These are phyloP conservation scores for Zygoascus hellenicus DNA, from an alignment of 1,139 yeast species.

Conservation along the genomic window DNA sequence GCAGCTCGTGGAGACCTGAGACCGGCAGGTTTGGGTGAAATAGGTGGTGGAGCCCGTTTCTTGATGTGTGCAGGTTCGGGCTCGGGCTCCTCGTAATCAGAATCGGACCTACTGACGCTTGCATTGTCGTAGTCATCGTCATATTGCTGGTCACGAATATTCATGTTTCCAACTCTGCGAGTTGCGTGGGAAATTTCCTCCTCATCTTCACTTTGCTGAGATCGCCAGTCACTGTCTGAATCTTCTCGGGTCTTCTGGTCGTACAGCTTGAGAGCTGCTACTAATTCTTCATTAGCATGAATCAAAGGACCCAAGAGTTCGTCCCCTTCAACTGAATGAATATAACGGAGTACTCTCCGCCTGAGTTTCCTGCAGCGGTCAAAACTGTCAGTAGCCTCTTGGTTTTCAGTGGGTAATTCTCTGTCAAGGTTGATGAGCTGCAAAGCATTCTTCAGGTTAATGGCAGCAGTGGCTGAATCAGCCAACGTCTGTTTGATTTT, in stretches of 20 bases:
- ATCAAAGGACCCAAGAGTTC: constrained; percentile 81
- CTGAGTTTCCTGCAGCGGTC: constrained; percentile 72
- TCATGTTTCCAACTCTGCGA: constrained; percentile 18
- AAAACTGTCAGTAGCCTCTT: constrained; percentile 54
- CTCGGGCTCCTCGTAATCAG: constrained; percentile 20
- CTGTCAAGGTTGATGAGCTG: constrained; percentile 46
- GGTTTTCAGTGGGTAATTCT: constrained; percentile 57
- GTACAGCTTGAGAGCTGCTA: constrained; percentile 60
- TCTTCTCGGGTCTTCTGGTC: constrained; percentile 53
- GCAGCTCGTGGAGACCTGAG: constrained; percentile 14
- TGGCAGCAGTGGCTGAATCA: constrained; percentile 69
- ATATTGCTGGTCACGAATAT: constrained; percentile 23
- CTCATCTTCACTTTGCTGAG: constrained; percentile 27
- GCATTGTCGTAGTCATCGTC: constrained; percentile 19
- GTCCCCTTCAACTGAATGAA: constrained; percentile 63
- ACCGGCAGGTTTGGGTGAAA: constrained; percentile 28
- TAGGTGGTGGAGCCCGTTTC: constrained; percentile 29
- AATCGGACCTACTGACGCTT: constrained; percentile 20
- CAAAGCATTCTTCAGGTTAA: constrained; percentile 63
- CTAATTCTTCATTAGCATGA: constrained; percentile 85
- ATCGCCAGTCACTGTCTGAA: constrained; percentile 32
- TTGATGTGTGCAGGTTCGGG: constrained; percentile 19
- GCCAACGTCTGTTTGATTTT: constrained; percentile 65
- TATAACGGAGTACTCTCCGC: constrained; percentile 68
- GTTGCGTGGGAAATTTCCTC: constrained; percentile 21